These are phyloP conservation scores for Solanum hybrid DNA, from an alignment of 305 asterid species.

Conservation along the genomic window DNA sequence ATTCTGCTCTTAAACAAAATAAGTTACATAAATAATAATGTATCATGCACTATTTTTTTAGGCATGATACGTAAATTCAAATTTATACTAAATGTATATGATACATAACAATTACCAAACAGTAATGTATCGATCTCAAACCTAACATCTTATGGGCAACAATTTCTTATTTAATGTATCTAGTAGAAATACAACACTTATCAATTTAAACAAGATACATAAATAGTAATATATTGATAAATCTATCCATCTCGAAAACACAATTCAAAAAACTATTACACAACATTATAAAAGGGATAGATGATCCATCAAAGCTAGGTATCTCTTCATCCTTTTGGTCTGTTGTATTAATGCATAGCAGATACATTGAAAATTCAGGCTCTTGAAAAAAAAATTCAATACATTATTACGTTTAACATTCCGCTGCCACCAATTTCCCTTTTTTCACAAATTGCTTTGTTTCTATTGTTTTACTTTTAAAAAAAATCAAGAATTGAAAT, in stretches of 20 bases:
- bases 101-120: neutral
- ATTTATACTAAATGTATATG: neutral
- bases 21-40: neutral
- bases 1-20: neutral
- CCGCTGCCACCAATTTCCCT: conserved; percentile 21
- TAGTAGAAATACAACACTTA: neutral
- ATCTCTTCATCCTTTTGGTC: neutral
- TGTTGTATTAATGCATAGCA: neutral
- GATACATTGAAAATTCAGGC: neutral
- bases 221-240: neutral
- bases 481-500: conserved; percentile 24
- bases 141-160: neutral
- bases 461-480: neutral
- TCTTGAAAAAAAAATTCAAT: neutral
- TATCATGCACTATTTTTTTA: neutral
- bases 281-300: neutral
- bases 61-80: neutral
- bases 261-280: neutral
- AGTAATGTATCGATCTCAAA: neutral
- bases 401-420: conserved; percentile 10
- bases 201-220: neutral
- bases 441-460: neutral
- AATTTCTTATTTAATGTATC: no score
- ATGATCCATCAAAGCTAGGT: neutral
- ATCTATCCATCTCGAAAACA: neutral